A percentile compares a stretch with the other conserved stretches of the same genome.
Conservation (phyloP, 2,329 filamentous ascomycete genomes). For the Trichoderma pleuroti region DNA sequence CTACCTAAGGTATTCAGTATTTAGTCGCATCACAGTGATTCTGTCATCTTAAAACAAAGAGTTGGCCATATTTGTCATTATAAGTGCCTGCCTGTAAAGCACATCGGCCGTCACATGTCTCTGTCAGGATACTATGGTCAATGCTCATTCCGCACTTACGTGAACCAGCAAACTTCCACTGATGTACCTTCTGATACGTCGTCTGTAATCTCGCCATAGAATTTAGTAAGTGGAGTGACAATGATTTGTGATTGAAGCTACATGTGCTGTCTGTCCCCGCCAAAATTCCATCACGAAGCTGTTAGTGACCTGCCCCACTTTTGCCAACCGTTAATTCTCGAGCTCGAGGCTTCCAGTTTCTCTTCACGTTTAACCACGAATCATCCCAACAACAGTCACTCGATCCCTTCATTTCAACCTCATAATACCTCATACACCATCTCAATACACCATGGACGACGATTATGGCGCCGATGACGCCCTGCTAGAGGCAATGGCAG, state of each 20-base stretch:
- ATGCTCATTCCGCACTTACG: not conserved
- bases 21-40: not conserved
- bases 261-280: not conserved
- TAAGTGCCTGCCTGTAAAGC: not conserved
- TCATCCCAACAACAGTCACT: not conserved
- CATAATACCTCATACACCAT: not conserved
- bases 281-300: not conserved
- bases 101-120: not conserved
- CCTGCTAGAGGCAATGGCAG: conserved; percentile 53
- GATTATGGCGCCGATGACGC: conserved; percentile 57
- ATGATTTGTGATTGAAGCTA: not conserved
- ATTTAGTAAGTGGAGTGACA: not conserved
- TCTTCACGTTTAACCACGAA: not conserved
- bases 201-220: not conserved
- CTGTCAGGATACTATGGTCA: not conserved
- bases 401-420: not conserved
- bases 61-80: not conserved
- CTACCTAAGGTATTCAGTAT: not conserved
- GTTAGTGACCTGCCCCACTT: not conserved
- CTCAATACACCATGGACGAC: conserved; percentile 41
- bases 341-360: not conserved
- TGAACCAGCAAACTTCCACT: not conserved
- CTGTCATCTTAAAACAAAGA: not conserved
- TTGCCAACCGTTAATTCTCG: not conserved
- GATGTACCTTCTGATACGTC: not conserved